Evolutionary conservation across 2,329 filamentous ascomycete species (phyloP).

Genomic region (Diaporthe humulicola): DNA sequence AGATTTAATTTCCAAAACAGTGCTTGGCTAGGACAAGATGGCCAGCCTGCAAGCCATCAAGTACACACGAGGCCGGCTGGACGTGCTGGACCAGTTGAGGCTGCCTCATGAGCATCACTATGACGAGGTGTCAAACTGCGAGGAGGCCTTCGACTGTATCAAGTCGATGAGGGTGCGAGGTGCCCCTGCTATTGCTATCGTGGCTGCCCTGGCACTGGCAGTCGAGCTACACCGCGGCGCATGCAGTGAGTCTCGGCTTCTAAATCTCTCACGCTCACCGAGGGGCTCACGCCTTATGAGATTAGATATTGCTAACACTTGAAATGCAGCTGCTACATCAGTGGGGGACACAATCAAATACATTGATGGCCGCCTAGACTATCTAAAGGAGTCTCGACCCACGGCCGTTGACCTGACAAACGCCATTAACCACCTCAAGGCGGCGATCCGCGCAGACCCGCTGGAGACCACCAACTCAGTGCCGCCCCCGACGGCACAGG

Average conservation of each 20-base stretch:
- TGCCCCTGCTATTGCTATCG: conserved; percentile 96
- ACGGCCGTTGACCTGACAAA: conserved; percentile 96
- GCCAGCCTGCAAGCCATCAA: conserved; percentile 81
- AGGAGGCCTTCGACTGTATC: conserved; percentile 87
- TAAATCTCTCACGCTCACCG: background rate
- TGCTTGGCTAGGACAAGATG: conserved; percentile 54
- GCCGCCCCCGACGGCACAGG: conserved; percentile 55
- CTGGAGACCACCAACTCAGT: conserved; percentile 49
- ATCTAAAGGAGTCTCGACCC: conserved; percentile 88
- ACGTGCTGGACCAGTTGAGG: conserved; percentile 87
- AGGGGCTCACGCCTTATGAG: conserved; percentile 4
- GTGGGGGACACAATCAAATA: conserved; percentile 74
- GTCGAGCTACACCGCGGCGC: conserved; percentile 79
- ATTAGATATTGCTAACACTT: background rate
- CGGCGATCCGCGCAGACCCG: conserved; percentile 66
- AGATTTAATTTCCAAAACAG: background rate
- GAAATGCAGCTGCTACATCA: conserved; percentile 53
- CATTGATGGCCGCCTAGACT: conserved; percentile 83
- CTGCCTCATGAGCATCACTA: conserved; percentile 86
- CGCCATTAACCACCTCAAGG: conserved; percentile 84
- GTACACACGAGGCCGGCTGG: conserved; percentile 78
- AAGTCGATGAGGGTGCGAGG: conserved; percentile 83
- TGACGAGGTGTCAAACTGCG: conserved; percentile 76
- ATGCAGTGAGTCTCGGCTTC: conserved; percentile 51
- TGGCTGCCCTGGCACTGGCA: conserved; percentile 90